phyloP scores from a whole-genome alignment of 108 stramenopile species.

The Nitzschia sp. region DNA sequence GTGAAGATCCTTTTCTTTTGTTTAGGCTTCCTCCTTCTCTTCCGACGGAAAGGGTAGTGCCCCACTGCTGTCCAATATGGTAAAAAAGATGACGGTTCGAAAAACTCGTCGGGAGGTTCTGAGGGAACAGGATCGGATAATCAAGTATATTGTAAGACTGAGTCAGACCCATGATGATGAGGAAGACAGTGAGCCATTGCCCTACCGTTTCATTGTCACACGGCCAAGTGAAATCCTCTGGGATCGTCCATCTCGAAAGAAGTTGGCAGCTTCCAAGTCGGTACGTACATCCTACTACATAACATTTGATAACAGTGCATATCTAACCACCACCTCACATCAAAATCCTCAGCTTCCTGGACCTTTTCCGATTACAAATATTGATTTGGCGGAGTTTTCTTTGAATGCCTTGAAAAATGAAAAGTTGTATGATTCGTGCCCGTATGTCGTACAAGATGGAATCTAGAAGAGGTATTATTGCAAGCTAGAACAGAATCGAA shows the following conservation, averaged over 20 bases:
- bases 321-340: background rate
- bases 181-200: background rate
- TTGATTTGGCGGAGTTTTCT: constrained; percentile 55
- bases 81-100: constrained; percentile 30
- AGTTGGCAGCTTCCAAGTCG: constrained; percentile 53
- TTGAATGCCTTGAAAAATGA: constrained; percentile 46
- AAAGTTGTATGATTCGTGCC: constrained; percentile 49
- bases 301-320: background rate
- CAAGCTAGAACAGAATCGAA: too few relatives aligned
- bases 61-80: constrained; percentile 37
- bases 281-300: constrained; percentile 28
- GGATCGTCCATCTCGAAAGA: constrained; percentile 43
- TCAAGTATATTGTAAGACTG: constrained; percentile 24
- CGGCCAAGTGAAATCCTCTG: constrained; percentile 39
- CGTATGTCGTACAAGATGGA: constrained; percentile 51
- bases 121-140: constrained; percentile 38
- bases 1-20: background rate
- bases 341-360: constrained; percentile 36
- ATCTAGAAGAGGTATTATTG: background rate
- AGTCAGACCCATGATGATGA: constrained; percentile 6
- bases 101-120: constrained; percentile 15
- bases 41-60: constrained; percentile 24
- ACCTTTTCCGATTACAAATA: constrained; percentile 44
- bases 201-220: constrained; percentile 39
- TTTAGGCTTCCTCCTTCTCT: constrained; percentile 39